These are phyloP conservation scores for Sporothrix dimorphospora DNA, from an alignment of 2,329 filamentous ascomycete species.

Conservation along the genomic window DNA sequence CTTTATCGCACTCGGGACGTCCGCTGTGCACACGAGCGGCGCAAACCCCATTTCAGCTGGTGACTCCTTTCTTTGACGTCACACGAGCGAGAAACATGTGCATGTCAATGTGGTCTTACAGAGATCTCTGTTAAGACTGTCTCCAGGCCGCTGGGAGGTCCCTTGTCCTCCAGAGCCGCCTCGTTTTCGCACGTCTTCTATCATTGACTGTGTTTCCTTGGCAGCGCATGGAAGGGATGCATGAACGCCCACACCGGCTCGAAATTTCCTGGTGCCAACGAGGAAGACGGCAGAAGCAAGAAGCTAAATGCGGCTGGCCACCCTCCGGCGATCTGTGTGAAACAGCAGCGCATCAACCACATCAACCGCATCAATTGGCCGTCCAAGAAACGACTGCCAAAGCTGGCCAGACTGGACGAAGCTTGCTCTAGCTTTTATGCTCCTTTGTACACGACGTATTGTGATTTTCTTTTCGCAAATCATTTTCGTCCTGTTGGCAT, in stretches of 20 bases:
- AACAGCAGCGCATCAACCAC: conserved; percentile 25
- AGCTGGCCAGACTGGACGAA: not conserved
- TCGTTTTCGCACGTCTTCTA: not conserved
- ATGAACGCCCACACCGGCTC: not conserved
- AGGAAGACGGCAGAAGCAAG: not conserved
- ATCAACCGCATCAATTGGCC: not conserved
- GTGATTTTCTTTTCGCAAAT: not conserved
- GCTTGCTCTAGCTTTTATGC: not conserved
- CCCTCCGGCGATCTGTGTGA: conserved; percentile 32
- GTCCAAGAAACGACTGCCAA: not conserved
- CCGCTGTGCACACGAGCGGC: not conserved
- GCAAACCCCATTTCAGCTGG: not conserved
- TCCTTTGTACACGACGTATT: not conserved
- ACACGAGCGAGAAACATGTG: not conserved
- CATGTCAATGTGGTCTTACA: not conserved
- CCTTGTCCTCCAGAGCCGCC: not conserved
- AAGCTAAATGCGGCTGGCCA: conserved; percentile 18
- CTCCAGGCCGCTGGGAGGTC: not conserved
- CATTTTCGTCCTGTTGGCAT: too few species aligned
- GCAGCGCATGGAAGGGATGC: not conserved
- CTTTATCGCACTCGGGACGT: not conserved
- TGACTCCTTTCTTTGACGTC: not conserved
- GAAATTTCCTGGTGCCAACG: not conserved
- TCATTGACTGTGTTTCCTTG: not conserved
- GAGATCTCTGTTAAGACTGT: conserved; percentile 6